phyloP scores from a whole-genome alignment of 768 basidiomycete genomes.

The Boletus sp. region DNA sequence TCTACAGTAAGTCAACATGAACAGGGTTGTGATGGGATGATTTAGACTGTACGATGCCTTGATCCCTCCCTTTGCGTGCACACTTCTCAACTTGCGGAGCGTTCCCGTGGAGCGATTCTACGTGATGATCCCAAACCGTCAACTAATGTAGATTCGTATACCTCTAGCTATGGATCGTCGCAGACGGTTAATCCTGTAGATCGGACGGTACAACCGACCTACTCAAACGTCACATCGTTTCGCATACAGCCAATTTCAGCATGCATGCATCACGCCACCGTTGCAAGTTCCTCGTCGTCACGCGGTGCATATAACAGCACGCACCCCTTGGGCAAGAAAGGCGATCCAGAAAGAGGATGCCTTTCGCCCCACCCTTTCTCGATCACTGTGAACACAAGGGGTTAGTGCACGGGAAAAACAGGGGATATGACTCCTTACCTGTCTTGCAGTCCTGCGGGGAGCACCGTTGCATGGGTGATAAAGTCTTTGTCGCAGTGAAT shows the following conservation, averaged over 20 bases:
- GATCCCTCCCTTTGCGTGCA: too few species aligned
- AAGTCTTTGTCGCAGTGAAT: background rate
- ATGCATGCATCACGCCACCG: background rate
- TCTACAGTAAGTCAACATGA: too few species aligned
- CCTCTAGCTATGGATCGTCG: background rate
- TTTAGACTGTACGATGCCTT: too few species aligned
- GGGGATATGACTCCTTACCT: background rate
- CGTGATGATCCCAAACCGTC: background rate
- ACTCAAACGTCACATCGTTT: background rate
- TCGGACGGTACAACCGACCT: background rate
- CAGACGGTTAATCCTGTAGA: background rate
- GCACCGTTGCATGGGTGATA: background rate
- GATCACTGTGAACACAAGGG: background rate
- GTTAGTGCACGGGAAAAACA: background rate
- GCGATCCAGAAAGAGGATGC: background rate
- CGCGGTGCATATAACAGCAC: slow-evolving; percentile 1
- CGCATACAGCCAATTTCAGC: background rate
- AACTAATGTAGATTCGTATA: background rate
- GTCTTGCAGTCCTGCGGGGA: slow-evolving; percentile 1
- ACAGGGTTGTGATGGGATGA: too few species aligned
- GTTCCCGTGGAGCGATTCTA: too few species aligned
- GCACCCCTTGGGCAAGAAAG: background rate
- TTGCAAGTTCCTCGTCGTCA: slow-evolving; percentile 1
- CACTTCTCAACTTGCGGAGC: too few species aligned
- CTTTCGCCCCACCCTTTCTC: slow-evolving; percentile 6